These are phyloP conservation scores for Deinandra increscens DNA, from an alignment of 129 eudicot species.

Conservation along the genomic window DNA sequence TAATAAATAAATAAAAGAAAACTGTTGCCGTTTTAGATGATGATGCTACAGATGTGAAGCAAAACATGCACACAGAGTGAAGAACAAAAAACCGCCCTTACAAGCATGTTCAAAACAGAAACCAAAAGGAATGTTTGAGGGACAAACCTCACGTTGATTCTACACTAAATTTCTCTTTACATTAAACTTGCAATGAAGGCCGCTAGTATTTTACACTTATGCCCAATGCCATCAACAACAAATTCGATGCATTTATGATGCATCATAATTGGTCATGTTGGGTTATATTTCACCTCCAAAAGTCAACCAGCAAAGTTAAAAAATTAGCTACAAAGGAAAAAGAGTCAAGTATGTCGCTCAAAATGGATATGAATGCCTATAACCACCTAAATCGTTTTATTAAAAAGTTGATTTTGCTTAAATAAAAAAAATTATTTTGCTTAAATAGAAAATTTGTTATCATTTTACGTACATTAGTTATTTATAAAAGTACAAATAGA, in stretches of 20 bases:
- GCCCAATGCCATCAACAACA: background rate
- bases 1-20: background rate
- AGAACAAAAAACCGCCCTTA: background rate
- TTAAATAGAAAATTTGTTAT: background rate
- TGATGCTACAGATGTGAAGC: background rate
- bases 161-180: background rate
- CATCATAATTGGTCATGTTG: background rate
- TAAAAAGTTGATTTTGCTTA: background rate
- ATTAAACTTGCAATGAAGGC: background rate
- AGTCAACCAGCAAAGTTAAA: background rate
- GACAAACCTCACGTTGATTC: too few species aligned
- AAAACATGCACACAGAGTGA: background rate
- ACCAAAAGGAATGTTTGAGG: background rate
- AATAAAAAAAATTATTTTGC: background rate
- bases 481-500: background rate
- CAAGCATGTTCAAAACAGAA: conserved; percentile 3
- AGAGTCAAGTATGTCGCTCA: background rate
- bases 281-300: background rate
- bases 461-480: background rate
- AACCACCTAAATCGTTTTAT: background rate
- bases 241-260: background rate
- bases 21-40: background rate
- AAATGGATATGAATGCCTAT: background rate
- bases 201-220: background rate
- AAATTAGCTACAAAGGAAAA: background rate